Evolutionary conservation across 805 yeast species (phyloP).

Genomic region (Candida mattraensis): DNA sequence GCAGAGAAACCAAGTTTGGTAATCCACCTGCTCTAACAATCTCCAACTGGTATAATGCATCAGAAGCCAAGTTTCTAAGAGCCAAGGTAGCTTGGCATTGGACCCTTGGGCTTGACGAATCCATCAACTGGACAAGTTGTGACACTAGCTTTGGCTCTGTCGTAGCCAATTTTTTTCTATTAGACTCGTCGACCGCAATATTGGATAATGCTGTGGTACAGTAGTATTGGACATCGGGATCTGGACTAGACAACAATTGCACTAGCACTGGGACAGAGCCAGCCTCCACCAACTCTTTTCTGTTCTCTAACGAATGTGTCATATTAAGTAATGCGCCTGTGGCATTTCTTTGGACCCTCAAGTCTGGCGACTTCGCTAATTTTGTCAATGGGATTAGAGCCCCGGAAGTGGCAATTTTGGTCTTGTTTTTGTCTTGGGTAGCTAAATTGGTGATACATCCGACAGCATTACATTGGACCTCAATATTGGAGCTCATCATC

Average conservation of each 20-base stretch:
- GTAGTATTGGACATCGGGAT: conserved; percentile 96
- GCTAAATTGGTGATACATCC: conserved; percentile 98
- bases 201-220: conserved; percentile 97
- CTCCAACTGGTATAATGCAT: conserved; percentile 92
- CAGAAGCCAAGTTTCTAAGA: conserved; percentile 91
- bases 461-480: conserved; percentile 98
- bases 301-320: conserved; percentile 96
- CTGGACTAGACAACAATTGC: conserved; percentile 77
- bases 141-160: conserved; percentile 91
- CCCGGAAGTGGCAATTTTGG: conserved; percentile 93
- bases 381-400: conserved; percentile 93
- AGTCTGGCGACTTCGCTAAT: conserved; percentile 89
- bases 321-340: conserved; percentile 96
- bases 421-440: conserved; percentile 95
- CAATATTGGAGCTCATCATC: conserved; percentile 96
- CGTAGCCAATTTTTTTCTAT: conserved; percentile 82
- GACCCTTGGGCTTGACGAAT: conserved; percentile 88
- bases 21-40: conserved; percentile 95
- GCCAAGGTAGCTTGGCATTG: conserved; percentile 99
- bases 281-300: conserved; percentile 94
- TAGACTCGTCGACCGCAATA: conserved; percentile 93
- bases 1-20: conserved; percentile 85
- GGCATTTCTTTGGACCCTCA: conserved; percentile 96
- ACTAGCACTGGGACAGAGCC: conserved; percentile 98
- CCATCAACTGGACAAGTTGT: conserved; percentile 88